Evolutionary conservation across 2,329 filamentous ascomycete genomes (phyloP).

Genomic region (Sclerotinia trifoliorum): DNA sequence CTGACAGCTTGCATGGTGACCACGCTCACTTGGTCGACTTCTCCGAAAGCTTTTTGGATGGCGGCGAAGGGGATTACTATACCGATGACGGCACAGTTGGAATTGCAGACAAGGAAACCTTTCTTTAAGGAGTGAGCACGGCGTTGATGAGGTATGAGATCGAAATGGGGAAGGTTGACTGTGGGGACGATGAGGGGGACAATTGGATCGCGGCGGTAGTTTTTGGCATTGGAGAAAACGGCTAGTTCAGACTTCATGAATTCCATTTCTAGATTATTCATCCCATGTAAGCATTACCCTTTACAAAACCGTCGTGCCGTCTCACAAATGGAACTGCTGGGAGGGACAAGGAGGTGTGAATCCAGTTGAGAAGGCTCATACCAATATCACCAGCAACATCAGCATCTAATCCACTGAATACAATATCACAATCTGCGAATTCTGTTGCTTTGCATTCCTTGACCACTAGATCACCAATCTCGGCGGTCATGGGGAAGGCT

Average conservation of each 20-base stretch:
- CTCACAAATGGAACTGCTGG: background rate
- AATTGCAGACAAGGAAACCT: slow-evolving; percentile 96
- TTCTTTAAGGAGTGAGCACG: slow-evolving; percentile 69
- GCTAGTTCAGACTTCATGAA: slow-evolving; percentile 85
- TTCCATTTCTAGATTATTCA: slow-evolving; percentile 67
- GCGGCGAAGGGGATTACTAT: slow-evolving; percentile 94
- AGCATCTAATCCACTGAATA: slow-evolving; percentile 90
- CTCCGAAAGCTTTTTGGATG: slow-evolving; percentile 80
- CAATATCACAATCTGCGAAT: slow-evolving; percentile 86
- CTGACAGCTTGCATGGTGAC: slow-evolving; percentile 95
- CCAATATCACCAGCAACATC: slow-evolving; percentile 91
- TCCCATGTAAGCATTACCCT: slow-evolving; percentile 1
- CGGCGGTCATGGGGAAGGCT: slow-evolving; percentile 72
- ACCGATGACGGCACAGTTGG: slow-evolving; percentile 96
- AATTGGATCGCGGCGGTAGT: slow-evolving; percentile 86
- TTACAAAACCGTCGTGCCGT: background rate
- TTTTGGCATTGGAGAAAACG: slow-evolving; percentile 97
- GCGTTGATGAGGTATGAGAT: slow-evolving; percentile 86
- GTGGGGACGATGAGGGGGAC: slow-evolving; percentile 94
- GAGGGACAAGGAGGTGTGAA: background rate
- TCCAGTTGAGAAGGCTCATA: slow-evolving; percentile 44
- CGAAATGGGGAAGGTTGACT: slow-evolving; percentile 85
- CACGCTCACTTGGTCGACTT: slow-evolving; percentile 71
- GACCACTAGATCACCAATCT: slow-evolving; percentile 76
- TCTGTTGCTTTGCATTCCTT: slow-evolving; percentile 79